phyloP scores from a whole-genome alignment of 2,329 filamentous ascomycete genomes.

The Arthrinium phaeospermum region DNA sequence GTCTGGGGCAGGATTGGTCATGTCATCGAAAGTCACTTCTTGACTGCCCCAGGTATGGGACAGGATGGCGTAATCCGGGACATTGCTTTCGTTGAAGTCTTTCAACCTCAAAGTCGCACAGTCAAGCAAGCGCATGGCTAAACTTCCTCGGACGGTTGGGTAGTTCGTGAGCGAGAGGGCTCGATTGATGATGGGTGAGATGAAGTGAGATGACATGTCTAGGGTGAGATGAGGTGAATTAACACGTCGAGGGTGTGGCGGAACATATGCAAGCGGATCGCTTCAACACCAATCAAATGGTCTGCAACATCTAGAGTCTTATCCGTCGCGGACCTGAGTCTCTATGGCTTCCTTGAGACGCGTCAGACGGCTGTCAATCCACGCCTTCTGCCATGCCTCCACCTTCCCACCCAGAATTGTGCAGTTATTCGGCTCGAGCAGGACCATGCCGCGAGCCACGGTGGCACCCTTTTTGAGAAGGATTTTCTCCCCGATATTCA shows the following conservation, averaged over 20 bases:
- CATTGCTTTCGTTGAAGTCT: background rate
- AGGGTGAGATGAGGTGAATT: too few species aligned
- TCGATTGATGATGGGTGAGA: too few species aligned
- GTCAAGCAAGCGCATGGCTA: background rate
- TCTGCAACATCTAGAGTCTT: too few species aligned
- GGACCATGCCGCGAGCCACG: constrained; percentile 76
- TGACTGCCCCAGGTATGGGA: background rate
- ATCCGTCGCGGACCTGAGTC: background rate
- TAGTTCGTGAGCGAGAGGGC: too few species aligned
- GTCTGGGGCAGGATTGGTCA: background rate
- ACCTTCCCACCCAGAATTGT: constrained; percentile 87
- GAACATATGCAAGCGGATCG: too few species aligned
- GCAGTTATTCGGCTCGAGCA: constrained; percentile 73
- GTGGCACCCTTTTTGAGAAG: constrained; percentile 68
- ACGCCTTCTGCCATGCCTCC: constrained; percentile 78
- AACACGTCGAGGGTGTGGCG: too few species aligned
- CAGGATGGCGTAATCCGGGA: background rate
- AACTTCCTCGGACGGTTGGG: too few species aligned
- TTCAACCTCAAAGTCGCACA: background rate
- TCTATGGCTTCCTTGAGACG: constrained; percentile 68
- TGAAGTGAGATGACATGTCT: too few species aligned
- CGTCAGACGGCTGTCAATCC: constrained; percentile 74
- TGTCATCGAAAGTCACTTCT: background rate
- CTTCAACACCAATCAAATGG: background rate
- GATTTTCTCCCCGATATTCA: constrained; percentile 80